phyloP scores from a whole-genome alignment of 768 basidiomycete species.

The Naganishia kalamii region DNA sequence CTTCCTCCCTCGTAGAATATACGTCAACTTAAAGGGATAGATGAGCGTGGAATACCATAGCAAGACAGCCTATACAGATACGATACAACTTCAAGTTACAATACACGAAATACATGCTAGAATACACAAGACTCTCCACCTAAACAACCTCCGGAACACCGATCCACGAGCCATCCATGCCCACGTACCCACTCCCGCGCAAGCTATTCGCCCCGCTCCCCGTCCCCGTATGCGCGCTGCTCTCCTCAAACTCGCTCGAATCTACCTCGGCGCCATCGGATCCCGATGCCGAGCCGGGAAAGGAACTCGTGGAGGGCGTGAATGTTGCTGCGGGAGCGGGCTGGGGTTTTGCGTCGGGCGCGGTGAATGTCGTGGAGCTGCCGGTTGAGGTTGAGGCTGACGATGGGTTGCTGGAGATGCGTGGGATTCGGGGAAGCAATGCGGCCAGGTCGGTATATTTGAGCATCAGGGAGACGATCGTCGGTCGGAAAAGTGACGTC shows the following conservation, averaged over 20 bases:
- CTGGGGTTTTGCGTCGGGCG: conserved; percentile 26
- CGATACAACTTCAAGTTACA: neutral
- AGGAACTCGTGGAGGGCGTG: conserved; percentile 18
- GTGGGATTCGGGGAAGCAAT: conserved; percentile 19
- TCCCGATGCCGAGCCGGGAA: conserved; percentile 13
- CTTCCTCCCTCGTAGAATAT: neutral
- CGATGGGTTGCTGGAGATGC: conserved; percentile 24
- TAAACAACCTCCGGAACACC: neutral
- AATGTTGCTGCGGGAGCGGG: conserved; percentile 21
- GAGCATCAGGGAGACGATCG: neutral
- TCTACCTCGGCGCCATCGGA: conserved; percentile 3
- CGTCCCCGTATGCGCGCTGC: conserved; percentile 4
- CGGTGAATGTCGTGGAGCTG: conserved; percentile 46
- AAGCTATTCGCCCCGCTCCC: neutral
- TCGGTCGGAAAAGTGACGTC: neutral
- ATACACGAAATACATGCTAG: neutral
- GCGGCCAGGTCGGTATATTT: conserved; percentile 5
- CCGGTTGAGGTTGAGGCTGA: conserved; percentile 19
- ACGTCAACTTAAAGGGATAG: neutral
- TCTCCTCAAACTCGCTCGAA: conserved; percentile 8
- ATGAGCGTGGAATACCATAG: too few relatives aligned
- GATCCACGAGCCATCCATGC: conserved; percentile 13
- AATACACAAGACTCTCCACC: neutral
- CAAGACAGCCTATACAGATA: too few relatives aligned
- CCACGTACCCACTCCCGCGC: conserved; percentile 2